phyloP scores from a whole-genome alignment of 2,329 filamentous ascomycete species.

The Colletotrichum musicola region DNA sequence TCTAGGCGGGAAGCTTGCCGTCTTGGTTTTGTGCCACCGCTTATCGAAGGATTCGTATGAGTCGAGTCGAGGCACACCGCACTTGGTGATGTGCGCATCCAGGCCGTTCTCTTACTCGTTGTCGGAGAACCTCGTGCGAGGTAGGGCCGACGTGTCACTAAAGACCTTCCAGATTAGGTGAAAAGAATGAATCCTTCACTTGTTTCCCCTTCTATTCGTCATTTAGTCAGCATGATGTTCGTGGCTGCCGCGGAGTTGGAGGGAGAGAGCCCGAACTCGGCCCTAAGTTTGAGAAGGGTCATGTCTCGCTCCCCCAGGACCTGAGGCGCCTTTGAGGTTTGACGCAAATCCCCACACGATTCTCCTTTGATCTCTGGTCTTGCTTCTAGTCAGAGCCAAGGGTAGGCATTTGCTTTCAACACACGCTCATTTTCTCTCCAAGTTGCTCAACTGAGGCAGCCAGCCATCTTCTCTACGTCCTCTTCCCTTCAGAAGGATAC shows the following conservation, averaged over 20 bases:
- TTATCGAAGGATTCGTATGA: constrained; percentile 1
- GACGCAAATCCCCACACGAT: not conserved
- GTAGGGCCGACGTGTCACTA: not conserved
- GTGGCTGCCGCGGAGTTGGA: not conserved
- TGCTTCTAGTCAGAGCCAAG: not conserved
- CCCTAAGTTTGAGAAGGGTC: not conserved
- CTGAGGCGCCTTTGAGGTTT: not conserved
- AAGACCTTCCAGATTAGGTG: constrained; percentile 28
- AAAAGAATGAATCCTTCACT: constrained; percentile 8
- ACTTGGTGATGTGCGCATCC: not conserved
- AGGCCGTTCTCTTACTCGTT: not conserved
- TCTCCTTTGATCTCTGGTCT: not conserved
- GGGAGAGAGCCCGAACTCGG: not conserved
- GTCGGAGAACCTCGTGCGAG: not conserved
- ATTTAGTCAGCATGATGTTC: not conserved
- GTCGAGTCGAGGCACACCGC: not conserved
- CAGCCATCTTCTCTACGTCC: not conserved
- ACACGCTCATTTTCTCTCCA: not conserved
- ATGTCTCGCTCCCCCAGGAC: not conserved
- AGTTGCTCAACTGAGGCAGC: not conserved
- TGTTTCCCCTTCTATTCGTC: too few species aligned
- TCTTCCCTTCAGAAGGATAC: too few species aligned
- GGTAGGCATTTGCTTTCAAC: not conserved
- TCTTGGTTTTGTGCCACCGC: not conserved
- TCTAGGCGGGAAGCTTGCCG: not conserved